These are phyloP conservation scores for Coemansia sp. DNA, from an alignment of 371 early-diverging fungal species.

Conservation along the genomic window DNA sequence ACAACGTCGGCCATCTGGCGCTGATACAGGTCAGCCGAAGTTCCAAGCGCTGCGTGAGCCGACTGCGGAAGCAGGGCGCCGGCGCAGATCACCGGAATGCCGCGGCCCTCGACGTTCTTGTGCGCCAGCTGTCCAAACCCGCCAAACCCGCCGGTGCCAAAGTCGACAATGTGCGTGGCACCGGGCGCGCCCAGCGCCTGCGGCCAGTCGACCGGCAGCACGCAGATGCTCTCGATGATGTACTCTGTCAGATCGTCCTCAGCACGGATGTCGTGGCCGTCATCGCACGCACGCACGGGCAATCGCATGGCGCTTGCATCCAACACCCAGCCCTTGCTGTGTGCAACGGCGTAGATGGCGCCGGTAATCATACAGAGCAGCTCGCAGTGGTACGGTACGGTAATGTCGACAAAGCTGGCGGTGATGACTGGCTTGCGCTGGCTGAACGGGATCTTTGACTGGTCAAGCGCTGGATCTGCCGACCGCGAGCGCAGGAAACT, in stretches of 20 bases:
- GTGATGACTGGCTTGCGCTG: slow-evolving; percentile 74
- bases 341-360: slow-evolving; percentile 48
- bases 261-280: slow-evolving; percentile 53
- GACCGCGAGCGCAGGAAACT: neutral
- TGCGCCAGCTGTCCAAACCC: slow-evolving; percentile 72
- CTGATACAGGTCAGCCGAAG: slow-evolving; percentile 70
- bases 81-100: slow-evolving; percentile 79
- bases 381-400: slow-evolving; percentile 79
- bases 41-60: slow-evolving; percentile 42
- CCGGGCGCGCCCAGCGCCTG: slow-evolving; percentile 43
- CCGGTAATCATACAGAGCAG: slow-evolving; percentile 56
- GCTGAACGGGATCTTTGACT: slow-evolving; percentile 74
- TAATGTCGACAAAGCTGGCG: slow-evolving; percentile 76
- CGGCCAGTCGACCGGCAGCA: slow-evolving; percentile 80
- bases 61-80: slow-evolving; percentile 53
- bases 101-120: slow-evolving; percentile 90
- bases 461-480: slow-evolving; percentile 69
- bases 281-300: slow-evolving; percentile 75
- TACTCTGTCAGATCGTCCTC: slow-evolving; percentile 40
- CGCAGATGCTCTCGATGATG: slow-evolving; percentile 75
- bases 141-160: slow-evolving; percentile 86
- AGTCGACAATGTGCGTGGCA: slow-evolving; percentile 86
- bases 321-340: slow-evolving; percentile 50
- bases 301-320: slow-evolving; percentile 60
- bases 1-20: slow-evolving; percentile 65